These are phyloP conservation scores for Pythium sp. DNA, from an alignment of 352 stramenopile species.

Conservation along the genomic window DNA sequence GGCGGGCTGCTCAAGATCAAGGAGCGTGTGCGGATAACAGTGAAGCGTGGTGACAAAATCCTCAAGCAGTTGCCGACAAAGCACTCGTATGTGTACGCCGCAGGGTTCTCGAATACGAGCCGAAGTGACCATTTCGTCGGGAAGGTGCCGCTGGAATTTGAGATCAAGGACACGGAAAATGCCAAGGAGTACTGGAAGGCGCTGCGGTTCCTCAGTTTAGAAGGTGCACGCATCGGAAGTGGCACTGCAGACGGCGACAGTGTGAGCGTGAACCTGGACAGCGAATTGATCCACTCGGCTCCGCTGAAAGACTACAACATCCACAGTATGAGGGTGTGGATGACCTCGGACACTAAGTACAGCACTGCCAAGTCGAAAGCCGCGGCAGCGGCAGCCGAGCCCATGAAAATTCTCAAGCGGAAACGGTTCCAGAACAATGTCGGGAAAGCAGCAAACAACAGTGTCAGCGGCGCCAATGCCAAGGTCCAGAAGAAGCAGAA, in stretches of 20 bases:
- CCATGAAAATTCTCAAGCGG: slow-evolving; percentile 47
- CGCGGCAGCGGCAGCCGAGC: slow-evolving; percentile 32
- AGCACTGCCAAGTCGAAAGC: slow-evolving; percentile 55
- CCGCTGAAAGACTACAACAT: slow-evolving; percentile 69
- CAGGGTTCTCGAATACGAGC: slow-evolving; percentile 50
- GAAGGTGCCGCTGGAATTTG: slow-evolving; percentile 56
- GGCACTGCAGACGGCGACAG: slow-evolving; percentile 28
- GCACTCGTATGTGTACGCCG: slow-evolving; percentile 62
- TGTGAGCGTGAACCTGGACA: slow-evolving; percentile 52
- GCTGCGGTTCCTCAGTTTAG: slow-evolving; percentile 65
- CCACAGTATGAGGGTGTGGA: slow-evolving; percentile 63
- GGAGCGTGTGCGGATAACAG: slow-evolving; percentile 38
- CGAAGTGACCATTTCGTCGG: slow-evolving; percentile 51
- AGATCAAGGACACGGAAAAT: slow-evolving; percentile 34
- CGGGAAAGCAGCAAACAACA: slow-evolving; percentile 10
- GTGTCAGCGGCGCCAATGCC: not conserved
- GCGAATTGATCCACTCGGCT: slow-evolving; percentile 49
- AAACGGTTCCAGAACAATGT: slow-evolving; percentile 44
- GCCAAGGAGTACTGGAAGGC: slow-evolving; percentile 73
- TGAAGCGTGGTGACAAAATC: slow-evolving; percentile 55
- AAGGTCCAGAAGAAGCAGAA: slow-evolving; percentile 19
- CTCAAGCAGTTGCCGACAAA: slow-evolving; percentile 50
- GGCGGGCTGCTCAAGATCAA: slow-evolving; percentile 65
- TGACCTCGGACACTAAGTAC: slow-evolving; percentile 44
- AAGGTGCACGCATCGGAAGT: slow-evolving; percentile 54